phyloP scores from a whole-genome alignment of 768 basidiomycete genomes.

The Rhizopogon vulgaris region DNA sequence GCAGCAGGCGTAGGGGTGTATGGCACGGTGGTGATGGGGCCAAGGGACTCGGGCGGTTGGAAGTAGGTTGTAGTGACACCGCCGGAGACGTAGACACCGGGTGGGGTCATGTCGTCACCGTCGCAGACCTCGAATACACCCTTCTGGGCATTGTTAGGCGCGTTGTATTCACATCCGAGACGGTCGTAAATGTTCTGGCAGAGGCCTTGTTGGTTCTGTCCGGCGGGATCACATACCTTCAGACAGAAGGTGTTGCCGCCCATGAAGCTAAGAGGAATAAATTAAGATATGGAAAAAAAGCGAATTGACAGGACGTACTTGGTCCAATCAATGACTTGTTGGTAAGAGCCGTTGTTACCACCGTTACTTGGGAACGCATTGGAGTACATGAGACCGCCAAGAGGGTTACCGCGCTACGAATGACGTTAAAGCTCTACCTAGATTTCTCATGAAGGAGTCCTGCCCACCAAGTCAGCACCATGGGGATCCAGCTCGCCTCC shows the following conservation, averaged over 20 bases:
- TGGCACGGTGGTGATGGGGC: conserved; percentile 37
- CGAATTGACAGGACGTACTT: conserved; percentile 36
- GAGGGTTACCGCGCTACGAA: conserved; percentile 60
- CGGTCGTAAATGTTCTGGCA: conserved; percentile 75
- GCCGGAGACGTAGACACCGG: conserved; percentile 41
- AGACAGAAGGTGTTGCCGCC: conserved; percentile 61
- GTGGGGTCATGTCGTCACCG: conserved; percentile 57
- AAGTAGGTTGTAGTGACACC: conserved; percentile 39
- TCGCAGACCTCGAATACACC: conserved; percentile 60
- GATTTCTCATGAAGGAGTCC: conserved; percentile 20
- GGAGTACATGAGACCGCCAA: conserved; percentile 62
- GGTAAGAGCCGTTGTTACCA: conserved; percentile 34
- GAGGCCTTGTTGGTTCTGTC: conserved; percentile 40
- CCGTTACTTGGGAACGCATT: conserved; percentile 39
- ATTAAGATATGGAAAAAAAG: background rate
- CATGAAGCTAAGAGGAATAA: conserved; percentile 52
- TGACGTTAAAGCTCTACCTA: conserved; percentile 21
- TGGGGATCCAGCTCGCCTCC: conserved; percentile 75
- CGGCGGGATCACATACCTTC: conserved; percentile 62
- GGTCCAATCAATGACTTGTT: conserved; percentile 65
- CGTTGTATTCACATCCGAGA: conserved; percentile 71
- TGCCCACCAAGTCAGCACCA: conserved; percentile 49
- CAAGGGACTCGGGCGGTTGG: conserved; percentile 43
- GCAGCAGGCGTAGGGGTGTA: conserved; percentile 34
- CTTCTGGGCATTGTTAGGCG: conserved; percentile 54